These are phyloP conservation scores for Lactarius quietus DNA, from an alignment of 768 basidiomycete genomes.

Conservation along the genomic window DNA sequence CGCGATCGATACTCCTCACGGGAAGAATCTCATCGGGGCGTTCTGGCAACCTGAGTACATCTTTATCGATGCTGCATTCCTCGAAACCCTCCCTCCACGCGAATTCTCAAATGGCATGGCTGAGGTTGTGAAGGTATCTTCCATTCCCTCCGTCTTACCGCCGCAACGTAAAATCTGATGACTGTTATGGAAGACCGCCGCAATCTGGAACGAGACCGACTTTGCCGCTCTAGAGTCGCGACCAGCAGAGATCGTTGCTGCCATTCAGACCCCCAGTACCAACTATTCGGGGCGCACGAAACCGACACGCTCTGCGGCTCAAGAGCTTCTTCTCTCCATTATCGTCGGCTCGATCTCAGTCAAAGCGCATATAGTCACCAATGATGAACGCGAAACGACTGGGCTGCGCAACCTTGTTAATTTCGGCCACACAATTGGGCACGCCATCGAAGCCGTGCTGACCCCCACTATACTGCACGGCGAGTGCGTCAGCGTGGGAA, in stretches of 20 bases:
- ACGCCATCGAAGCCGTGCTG: constrained; percentile 95
- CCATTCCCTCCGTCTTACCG: not conserved
- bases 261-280: constrained; percentile 69
- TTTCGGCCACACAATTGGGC: constrained; percentile 97
- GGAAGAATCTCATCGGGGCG: constrained; percentile 97
- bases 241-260: constrained; percentile 79
- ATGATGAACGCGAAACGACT: constrained; percentile 89
- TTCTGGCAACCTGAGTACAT: constrained; percentile 99
- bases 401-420: constrained; percentile 98
- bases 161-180: not conserved
- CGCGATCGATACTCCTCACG: constrained; percentile 97
- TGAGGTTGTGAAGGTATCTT: constrained; percentile 85
- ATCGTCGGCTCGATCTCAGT: constrained; percentile 93
- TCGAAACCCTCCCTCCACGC: constrained; percentile 85
- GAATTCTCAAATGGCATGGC: constrained; percentile 99
- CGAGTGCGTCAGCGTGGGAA: constrained; percentile 93
- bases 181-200: constrained; percentile 69
- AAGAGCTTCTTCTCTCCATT: constrained; percentile 82
- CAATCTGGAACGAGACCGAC: constrained; percentile 94
- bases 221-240: constrained; percentile 87
- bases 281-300: constrained; percentile 54
- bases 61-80: constrained; percentile 95
- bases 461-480: constrained; percentile 94
- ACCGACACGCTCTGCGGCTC: constrained; percentile 67
- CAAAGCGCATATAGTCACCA: constrained; percentile 95